phyloP scores from a whole-genome alignment of 768 basidiomycete genomes.

The Mycena rosella region DNA sequence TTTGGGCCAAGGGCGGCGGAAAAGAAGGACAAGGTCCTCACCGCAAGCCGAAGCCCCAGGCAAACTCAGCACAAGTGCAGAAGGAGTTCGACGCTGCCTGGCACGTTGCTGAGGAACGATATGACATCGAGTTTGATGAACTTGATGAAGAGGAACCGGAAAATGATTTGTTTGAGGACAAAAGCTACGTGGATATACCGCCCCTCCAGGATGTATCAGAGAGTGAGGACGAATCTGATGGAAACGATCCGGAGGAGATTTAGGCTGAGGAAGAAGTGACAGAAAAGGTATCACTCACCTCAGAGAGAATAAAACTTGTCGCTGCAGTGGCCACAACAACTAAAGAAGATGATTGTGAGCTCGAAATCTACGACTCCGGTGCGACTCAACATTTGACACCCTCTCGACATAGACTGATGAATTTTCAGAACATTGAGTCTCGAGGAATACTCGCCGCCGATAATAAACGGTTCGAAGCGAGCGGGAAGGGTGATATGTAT shows the following conservation, averaged over 20 bases:
- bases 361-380: conserved; percentile 50
- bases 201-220: neutral
- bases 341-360: conserved; percentile 29
- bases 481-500: conserved; percentile 47
- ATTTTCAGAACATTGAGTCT: conserved; percentile 40
- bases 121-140: conserved; percentile 7
- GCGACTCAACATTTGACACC: conserved; percentile 49
- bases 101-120: neutral
- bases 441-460: neutral
- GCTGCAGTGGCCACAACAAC: conserved; percentile 3
- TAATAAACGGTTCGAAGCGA: conserved; percentile 41
- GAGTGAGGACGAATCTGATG: neutral
- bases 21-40: conserved; percentile 49
- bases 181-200: neutral
- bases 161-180: neutral
- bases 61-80: neutral
- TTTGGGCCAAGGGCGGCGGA: conserved; percentile 54
- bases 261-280: neutral
- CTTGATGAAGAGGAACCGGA: neutral
- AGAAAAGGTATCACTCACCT: neutral
- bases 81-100: conserved; percentile 4
- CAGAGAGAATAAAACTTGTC: neutral
- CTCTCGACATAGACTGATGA: conserved; percentile 44
- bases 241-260: neutral
- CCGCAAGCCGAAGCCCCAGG: conserved; percentile 24